These are phyloP conservation scores for Raphanus sativus DNA, from an alignment of 345 rosid species.

Conservation along the genomic window DNA sequence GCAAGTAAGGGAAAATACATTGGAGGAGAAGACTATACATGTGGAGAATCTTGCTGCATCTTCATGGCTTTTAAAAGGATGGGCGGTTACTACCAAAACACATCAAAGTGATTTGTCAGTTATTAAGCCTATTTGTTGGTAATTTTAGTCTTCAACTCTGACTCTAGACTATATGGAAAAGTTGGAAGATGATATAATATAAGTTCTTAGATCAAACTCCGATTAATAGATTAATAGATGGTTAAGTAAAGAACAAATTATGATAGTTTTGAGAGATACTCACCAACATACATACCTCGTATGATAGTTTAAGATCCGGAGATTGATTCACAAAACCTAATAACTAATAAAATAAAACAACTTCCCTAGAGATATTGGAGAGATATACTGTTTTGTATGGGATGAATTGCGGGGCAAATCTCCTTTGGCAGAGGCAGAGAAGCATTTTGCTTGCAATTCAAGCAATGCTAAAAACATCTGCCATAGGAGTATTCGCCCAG, in stretches of 20 bases:
- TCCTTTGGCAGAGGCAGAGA: slow-evolving; percentile 34
- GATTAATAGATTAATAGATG: neutral
- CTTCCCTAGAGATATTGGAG: neutral
- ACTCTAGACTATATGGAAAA: neutral
- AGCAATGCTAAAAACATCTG: slow-evolving; percentile 22
- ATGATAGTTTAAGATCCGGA: neutral
- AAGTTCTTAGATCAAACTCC: slow-evolving; percentile 3
- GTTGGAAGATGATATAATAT: neutral
- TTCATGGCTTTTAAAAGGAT: slow-evolving; percentile 25
- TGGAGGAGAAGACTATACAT: slow-evolving; percentile 27
- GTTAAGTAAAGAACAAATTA: neutral
- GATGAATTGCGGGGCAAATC: slow-evolving; percentile 38
- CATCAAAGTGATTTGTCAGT: neutral
- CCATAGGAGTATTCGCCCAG: slow-evolving; percentile 35
- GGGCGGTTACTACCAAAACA: neutral
- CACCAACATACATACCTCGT: neutral
- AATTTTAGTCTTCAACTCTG: neutral
- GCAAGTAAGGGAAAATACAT: slow-evolving; percentile 7
- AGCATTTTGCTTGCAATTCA: slow-evolving; percentile 11
- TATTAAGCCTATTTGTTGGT: neutral
- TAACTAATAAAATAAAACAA: neutral
- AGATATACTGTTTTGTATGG: slow-evolving; percentile 11
- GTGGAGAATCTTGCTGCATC: slow-evolving; percentile 35
- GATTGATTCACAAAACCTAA: neutral
- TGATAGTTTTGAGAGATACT: neutral